phyloP scores from a whole-genome alignment of 2,329 filamentous ascomycete species.

The Teratosphaeria nubilosa region DNA sequence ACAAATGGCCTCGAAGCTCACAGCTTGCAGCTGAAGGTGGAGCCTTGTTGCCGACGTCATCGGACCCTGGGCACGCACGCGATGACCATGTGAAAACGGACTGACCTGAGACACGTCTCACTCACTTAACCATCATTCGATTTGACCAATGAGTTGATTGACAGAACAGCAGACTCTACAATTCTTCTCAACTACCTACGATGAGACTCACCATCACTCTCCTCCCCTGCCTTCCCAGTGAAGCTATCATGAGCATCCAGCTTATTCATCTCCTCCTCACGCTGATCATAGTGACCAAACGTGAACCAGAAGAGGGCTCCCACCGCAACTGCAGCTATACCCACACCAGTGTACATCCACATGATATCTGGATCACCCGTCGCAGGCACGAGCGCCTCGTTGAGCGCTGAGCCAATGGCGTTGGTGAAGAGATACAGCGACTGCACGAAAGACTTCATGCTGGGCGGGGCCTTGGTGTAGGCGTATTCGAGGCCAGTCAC shows the following conservation, averaged over 20 bases:
- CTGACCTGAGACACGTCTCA: no score
- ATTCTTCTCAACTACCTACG: not conserved
- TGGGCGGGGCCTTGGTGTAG: constrained; percentile 36
- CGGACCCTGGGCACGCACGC: no score
- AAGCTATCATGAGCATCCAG: constrained; percentile 25
- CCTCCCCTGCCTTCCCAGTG: not conserved
- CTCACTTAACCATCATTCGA: no score
- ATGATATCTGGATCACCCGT: constrained; percentile 55
- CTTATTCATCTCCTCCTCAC: constrained; percentile 43
- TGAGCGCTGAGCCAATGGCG: constrained; percentile 50
- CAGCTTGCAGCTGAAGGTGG: no score
- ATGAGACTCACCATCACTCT: constrained; percentile 1
- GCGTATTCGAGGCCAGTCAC: constrained; percentile 40
- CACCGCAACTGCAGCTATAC: constrained; percentile 12
- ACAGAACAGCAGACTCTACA: no score
- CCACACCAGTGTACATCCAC: constrained; percentile 43
- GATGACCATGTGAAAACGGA: no score
- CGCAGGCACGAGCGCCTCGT: constrained; percentile 50
- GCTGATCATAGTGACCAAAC: constrained; percentile 33
- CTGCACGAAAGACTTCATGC: constrained; percentile 41
- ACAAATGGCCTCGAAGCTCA: no score
- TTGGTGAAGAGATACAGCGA: constrained; percentile 52
- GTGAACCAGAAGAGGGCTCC: constrained; percentile 20
- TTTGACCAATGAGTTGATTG: no score
- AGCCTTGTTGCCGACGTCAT: no score